Evolutionary conservation across 1,284 basidiomycete species (phyloP).

Genomic region (Ustilago vetiveriae): DNA sequence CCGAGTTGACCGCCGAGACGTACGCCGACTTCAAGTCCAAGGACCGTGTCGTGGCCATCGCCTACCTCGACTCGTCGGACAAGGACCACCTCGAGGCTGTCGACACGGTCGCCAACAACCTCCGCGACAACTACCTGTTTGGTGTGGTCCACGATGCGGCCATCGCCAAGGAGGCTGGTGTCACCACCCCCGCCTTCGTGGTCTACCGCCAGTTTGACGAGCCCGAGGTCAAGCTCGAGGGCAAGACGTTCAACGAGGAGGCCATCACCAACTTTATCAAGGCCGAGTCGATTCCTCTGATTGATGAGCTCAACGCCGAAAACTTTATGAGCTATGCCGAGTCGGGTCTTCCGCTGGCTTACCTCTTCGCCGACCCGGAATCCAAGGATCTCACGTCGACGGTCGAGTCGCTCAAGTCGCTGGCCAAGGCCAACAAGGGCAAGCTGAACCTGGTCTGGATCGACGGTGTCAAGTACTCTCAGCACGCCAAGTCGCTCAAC

Average conservation of each 20-base stretch:
- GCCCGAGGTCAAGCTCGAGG: constrained; percentile 73
- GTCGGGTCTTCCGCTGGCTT: constrained; percentile 87
- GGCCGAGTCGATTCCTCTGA: constrained; percentile 84
- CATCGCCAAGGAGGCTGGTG: constrained; percentile 76
- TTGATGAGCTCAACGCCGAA: constrained; percentile 93
- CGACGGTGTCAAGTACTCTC: constrained; percentile 88
- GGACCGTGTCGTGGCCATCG: constrained; percentile 90
- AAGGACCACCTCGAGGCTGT: constrained; percentile 74
- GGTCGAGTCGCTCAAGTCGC: constrained; percentile 77
- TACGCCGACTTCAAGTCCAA: constrained; percentile 85
- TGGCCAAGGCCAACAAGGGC: constrained; percentile 83
- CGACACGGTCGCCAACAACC: constrained; percentile 80
- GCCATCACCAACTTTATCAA: constrained; percentile 76
- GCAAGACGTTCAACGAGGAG: constrained; percentile 69
- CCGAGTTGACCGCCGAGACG: constrained; percentile 78
- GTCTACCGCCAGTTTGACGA: constrained; percentile 95
- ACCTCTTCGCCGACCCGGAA: constrained; percentile 89
- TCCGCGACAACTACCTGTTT: constrained; percentile 93
- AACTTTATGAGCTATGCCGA: constrained; percentile 89
- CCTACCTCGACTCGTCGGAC: constrained; percentile 79
- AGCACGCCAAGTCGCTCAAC: constrained; percentile 95
- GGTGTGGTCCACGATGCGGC: constrained; percentile 75
- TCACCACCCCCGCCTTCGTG: constrained; percentile 83
- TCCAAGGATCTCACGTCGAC: constrained; percentile 76
- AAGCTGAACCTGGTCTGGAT: constrained; percentile 99